A percentile compares a stretch with the other conserved stretches of the same genome.
Evolutionary conservation across 441 rosid species (phyloP).

Genomic region (Geranium incanum): DNA sequence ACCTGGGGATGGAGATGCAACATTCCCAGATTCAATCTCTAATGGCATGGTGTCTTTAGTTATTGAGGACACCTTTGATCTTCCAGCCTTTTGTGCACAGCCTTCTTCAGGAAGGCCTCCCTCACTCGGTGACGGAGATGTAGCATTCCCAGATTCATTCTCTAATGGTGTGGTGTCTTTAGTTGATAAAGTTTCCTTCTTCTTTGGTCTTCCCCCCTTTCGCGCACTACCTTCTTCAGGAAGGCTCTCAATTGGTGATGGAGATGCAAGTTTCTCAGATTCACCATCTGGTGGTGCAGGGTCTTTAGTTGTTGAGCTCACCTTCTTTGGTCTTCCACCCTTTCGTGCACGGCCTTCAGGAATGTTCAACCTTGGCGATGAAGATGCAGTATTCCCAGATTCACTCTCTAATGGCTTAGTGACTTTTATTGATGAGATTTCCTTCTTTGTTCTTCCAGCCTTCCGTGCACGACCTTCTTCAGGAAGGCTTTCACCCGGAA

Average conservation of each 20-base stretch:
- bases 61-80: constrained; percentile 18
- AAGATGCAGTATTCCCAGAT: constrained; percentile 7
- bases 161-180: constrained; percentile 40
- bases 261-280: constrained; percentile 11
- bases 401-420: constrained; percentile 34
- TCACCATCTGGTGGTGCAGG: constrained; percentile 29
- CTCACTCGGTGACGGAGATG: neutral
- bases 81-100: neutral
- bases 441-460: constrained; percentile 38
- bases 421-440: constrained; percentile 34
- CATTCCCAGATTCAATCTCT: constrained; percentile 22
- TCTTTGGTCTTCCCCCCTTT: constrained; percentile 32
- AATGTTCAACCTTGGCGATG: neutral
- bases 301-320: constrained; percentile 34
- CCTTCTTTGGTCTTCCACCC: constrained; percentile 40
- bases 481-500: constrained; percentile 5
- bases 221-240: constrained; percentile 10
- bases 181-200: constrained; percentile 34
- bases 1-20: constrained; percentile 12
- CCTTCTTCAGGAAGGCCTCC: constrained; percentile 2
- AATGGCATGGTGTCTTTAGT: constrained; percentile 37
- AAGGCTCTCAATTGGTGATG: constrained; percentile 1
- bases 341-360: constrained; percentile 11
- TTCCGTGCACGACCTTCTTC: constrained; percentile 8
- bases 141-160: neutral